Base-by-base conservation (phyloP, 176 grass and related monocot genomes). In the Ampelocalamus luodianensis region DNA sequence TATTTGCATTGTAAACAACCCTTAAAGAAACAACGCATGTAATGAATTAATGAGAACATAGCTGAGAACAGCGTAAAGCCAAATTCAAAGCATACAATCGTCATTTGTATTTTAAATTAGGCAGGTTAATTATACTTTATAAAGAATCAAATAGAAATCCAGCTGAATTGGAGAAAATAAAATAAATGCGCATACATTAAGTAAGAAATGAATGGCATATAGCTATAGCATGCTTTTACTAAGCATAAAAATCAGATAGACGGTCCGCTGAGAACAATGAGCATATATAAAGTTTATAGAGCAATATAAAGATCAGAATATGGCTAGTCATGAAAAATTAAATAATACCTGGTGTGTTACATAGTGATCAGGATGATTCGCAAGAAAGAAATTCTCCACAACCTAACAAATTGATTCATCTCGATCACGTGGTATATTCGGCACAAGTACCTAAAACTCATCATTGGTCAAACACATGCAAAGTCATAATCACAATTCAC, bases 1-100 rank as follows among this genome's bases (percentile, higher is more conserved):
- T 94, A 74, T 99, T 99, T 86, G 97, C 92, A 86, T 99, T 94
- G 78, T 96, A 92, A 54, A 96, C 97, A 82, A 89, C 88, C 93
- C 96, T 83, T 40, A 88, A 83, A 83, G 71, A 6, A 75, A 60
- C 34, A 40, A 26, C 63, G 22, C 42, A 80, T 5, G 9, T 45
- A 44, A 68, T 13, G 46, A 85, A 42, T 68, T 22, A 32, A 62
- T 54, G 9, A 54, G 58, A 78, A 46, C 42, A 78, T 50, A 8
- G 2, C 29, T 69, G 16, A 46, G 85, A 53, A 43, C 44, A 81
- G 24, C 18, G 27, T 67, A 59, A 65, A 55, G 44, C 51, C n/a
- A 82, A 72, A 59, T 83, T 51, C 29, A 51, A 29, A 80, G 48
- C 48, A 63, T 3, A 75, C 36, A 84, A 43, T 11, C 66, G 59